A percentile compares a stretch with the other conserved stretches of the same genome.
Evolutionary conservation across 2,329 filamentous ascomycete species (phyloP).

Genomic region (Talaromyces amestolkiae): DNA sequence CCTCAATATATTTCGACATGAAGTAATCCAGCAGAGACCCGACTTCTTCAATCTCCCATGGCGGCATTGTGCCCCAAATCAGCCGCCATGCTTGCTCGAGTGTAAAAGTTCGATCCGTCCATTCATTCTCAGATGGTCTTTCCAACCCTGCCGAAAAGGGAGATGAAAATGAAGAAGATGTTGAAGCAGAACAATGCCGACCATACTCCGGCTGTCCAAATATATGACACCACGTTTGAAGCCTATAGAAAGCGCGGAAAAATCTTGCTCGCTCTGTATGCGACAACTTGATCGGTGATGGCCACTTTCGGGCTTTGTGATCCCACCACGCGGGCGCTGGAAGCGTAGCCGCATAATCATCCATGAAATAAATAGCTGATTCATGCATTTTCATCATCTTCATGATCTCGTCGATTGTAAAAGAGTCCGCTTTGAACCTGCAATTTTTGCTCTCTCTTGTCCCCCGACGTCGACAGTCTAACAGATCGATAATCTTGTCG

Average conservation of each 20-base stretch:
- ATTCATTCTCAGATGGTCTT: not conserved
- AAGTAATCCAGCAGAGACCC: conserved; percentile 22
- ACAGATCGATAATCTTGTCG: not conserved
- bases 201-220: conserved; percentile 17
- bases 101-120: conserved; percentile 8
- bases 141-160: not conserved
- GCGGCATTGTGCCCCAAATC: conserved; percentile 24
- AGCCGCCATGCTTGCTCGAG: conserved; percentile 19
- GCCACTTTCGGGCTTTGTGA: not conserved
- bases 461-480: conserved; percentile 1
- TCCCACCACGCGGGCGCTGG: not conserved
- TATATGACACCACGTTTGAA: conserved; percentile 22
- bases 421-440: not conserved
- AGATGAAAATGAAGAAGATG: not conserved
- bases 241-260: conserved; percentile 22
- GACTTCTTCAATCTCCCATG: conserved; percentile 27
- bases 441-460: not conserved
- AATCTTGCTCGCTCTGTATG: conserved; percentile 20
- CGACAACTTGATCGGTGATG: conserved; percentile 13
- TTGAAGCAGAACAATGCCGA: not conserved
- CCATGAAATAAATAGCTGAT: not conserved
- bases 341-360: not conserved
- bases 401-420: conserved; percentile 1
- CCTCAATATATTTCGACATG: conserved; percentile 12
- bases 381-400: conserved; percentile 8